phyloP scores from a whole-genome alignment of 1,284 basidiomycete genomes.

The Kwoniella shivajii region DNA sequence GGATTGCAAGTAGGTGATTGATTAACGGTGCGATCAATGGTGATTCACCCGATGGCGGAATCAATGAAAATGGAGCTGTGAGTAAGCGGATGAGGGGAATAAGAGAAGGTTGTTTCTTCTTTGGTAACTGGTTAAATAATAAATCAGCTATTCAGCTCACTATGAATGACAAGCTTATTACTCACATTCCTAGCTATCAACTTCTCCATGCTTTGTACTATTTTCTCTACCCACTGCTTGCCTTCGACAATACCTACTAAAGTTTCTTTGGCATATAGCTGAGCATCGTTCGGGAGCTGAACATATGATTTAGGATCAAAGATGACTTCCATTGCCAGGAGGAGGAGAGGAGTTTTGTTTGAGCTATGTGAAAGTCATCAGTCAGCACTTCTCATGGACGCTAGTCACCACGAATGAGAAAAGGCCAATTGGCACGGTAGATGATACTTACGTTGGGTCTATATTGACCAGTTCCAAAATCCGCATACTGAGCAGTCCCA shows the following conservation, averaged over 20 bases:
- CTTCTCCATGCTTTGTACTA: constrained; percentile 30
- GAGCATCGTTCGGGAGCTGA: not conserved
- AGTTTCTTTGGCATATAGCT: not conserved
- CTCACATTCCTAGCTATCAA: constrained; percentile 39
- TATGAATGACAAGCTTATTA: not conserved
- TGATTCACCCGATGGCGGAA: constrained; percentile 12
- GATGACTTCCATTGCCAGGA: constrained; percentile 24
- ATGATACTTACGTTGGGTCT: constrained; percentile 24
- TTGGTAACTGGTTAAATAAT: constrained; percentile 23
- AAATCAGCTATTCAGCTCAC: not conserved
- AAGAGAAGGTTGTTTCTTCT: constrained; percentile 48
- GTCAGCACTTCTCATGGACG: not conserved
- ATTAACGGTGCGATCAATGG: constrained; percentile 36
- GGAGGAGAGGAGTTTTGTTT: constrained; percentile 5
- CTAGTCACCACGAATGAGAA: not conserved
- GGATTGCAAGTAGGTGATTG: constrained; percentile 46
- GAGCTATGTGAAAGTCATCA: constrained; percentile 26
- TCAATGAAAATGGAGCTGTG: constrained; percentile 35
- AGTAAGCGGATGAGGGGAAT: constrained; percentile 40
- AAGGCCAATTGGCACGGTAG: too few relatives aligned
- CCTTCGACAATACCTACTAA: constrained; percentile 20
- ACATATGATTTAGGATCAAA: constrained; percentile 22
- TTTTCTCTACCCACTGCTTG: constrained; percentile 37
- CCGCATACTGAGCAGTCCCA: constrained; percentile 5
- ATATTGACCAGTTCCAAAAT: constrained; percentile 6